These are phyloP conservation scores for Venustampulla echinocandica DNA, from an alignment of 495 filamentous ascomycete genomes.

Conservation along the genomic window DNA sequence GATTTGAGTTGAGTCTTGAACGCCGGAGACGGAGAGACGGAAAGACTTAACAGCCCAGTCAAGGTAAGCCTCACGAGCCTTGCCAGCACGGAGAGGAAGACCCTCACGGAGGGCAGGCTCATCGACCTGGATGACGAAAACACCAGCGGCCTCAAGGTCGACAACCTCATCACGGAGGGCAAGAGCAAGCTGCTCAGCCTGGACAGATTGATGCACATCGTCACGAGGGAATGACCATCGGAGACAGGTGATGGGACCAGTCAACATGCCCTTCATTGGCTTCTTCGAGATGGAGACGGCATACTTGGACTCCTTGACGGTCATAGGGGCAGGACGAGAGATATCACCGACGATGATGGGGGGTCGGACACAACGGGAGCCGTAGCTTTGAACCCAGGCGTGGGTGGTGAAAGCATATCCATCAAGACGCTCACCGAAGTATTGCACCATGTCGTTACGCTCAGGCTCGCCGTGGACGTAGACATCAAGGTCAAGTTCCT, in stretches of 20 bases:
- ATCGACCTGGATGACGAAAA: slow-evolving; percentile 97
- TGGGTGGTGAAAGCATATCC: slow-evolving; percentile 99
- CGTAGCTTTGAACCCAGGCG: slow-evolving; percentile 97
- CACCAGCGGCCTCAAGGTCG: slow-evolving; percentile 91
- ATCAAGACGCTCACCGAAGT: slow-evolving; percentile 94
- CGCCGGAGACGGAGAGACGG: slow-evolving; percentile 85
- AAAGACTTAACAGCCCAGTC: slow-evolving; percentile 95
- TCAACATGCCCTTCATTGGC: slow-evolving; percentile 99
- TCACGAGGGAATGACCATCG: slow-evolving; percentile 99
- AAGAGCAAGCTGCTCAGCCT: slow-evolving; percentile 96
- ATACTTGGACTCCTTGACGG: slow-evolving; percentile 99
- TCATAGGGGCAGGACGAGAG: slow-evolving; percentile 92
- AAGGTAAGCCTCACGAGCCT: slow-evolving; percentile 90
- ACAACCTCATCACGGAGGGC: slow-evolving; percentile 97
- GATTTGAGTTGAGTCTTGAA: slow-evolving; percentile 91
- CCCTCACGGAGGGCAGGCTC: slow-evolving; percentile 99
- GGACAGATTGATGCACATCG: slow-evolving; percentile 96
- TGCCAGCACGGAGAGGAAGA: slow-evolving; percentile 86
- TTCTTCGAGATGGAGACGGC: slow-evolving; percentile 92
- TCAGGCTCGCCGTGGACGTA: slow-evolving; percentile 97
- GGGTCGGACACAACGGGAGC: slow-evolving; percentile 93
- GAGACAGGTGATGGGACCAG: slow-evolving; percentile 95
- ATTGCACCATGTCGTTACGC: slow-evolving; percentile 99
- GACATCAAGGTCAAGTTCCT: slow-evolving; percentile 93
- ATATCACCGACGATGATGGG: slow-evolving; percentile 98